Percentiles rank a stretch among this genome's conserved stretches.
Evolutionary conservation across 495 filamentous ascomycete genomes (phyloP).

Genomic region (Penicillium subrubescens): DNA sequence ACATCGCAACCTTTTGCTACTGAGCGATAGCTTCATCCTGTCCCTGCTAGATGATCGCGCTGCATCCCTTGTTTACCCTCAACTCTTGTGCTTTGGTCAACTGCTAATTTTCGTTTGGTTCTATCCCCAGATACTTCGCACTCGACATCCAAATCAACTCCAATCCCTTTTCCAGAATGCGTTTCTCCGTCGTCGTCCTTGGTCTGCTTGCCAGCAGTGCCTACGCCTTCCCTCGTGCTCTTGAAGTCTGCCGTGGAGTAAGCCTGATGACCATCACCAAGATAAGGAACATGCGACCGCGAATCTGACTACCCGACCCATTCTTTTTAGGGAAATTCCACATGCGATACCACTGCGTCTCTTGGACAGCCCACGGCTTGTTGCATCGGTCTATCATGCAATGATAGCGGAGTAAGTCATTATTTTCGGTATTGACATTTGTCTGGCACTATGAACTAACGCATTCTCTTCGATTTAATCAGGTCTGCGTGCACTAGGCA

Average conservation of each 20-base stretch:
- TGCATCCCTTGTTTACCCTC: constrained; percentile 1
- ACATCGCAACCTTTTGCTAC: background rate
- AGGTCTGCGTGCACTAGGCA: constrained; percentile 1
- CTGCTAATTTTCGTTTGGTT: background rate
- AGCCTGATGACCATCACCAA: background rate
- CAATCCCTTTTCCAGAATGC: constrained; percentile 17
- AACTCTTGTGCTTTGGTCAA: background rate
- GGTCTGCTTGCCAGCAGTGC: constrained; percentile 21
- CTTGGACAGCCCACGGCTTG: constrained; percentile 6
- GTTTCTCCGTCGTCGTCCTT: constrained; percentile 18
- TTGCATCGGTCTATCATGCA: constrained; percentile 14
- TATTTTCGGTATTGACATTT: background rate
- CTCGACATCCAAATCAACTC: background rate
- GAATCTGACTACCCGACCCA: background rate
- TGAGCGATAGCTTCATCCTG: background rate
- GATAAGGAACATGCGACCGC: background rate
- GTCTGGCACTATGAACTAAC: background rate
- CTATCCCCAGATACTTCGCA: background rate
- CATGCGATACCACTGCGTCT: constrained; percentile 6
- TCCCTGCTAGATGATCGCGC: constrained; percentile 4
- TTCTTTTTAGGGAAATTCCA: background rate
- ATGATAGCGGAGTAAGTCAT: constrained; percentile 10
- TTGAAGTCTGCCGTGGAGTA: constrained; percentile 16
- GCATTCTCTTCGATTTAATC: background rate
- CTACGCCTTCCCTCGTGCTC: constrained; percentile 18